Evolutionary conservation across 257 asterid species (phyloP).

Genomic region (Ocimum tenuiflorum): DNA sequence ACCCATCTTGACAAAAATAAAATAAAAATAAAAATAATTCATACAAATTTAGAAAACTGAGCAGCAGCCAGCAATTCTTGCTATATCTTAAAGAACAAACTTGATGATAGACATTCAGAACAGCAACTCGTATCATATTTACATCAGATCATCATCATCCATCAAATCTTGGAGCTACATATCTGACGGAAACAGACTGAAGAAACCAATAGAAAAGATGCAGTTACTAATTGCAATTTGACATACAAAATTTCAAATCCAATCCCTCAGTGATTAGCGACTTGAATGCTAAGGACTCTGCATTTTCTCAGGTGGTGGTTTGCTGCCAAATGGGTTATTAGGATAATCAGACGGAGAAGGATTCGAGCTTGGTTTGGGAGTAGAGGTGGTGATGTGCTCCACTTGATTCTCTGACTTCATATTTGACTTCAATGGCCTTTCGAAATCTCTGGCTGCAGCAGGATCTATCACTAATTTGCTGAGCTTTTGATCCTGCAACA

Average conservation of each 20-base stretch:
- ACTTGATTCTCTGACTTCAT: constrained; percentile 47
- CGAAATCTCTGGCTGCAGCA: constrained; percentile 69
- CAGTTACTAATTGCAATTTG: neutral
- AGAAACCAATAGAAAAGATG: neutral
- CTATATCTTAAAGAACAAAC: neutral
- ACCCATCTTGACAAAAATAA: too few relatives aligned
- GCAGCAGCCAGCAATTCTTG: too few relatives aligned
- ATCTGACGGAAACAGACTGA: neutral
- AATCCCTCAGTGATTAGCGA: neutral
- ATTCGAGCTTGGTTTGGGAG: constrained; percentile 32
- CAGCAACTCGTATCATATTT: constrained; percentile 5
- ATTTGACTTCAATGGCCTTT: constrained; percentile 58
- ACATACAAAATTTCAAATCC: neutral
- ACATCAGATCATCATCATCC: constrained; percentile 14
- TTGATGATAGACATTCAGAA: neutral
- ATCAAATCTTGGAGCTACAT: constrained; percentile 9
- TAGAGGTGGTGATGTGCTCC: constrained; percentile 40
- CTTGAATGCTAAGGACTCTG: constrained; percentile 26
- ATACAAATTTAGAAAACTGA: too few relatives aligned
- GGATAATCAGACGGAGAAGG: constrained; percentile 35
- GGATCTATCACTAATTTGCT: constrained; percentile 71
- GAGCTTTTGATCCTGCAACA: constrained; percentile 77
- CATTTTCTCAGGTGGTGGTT: constrained; percentile 40
- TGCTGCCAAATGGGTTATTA: constrained; percentile 27
- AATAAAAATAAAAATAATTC: too few relatives aligned